Conservation (phyloP, 2,329 filamentous ascomycete genomes). For the Fusarium falciforme region DNA sequence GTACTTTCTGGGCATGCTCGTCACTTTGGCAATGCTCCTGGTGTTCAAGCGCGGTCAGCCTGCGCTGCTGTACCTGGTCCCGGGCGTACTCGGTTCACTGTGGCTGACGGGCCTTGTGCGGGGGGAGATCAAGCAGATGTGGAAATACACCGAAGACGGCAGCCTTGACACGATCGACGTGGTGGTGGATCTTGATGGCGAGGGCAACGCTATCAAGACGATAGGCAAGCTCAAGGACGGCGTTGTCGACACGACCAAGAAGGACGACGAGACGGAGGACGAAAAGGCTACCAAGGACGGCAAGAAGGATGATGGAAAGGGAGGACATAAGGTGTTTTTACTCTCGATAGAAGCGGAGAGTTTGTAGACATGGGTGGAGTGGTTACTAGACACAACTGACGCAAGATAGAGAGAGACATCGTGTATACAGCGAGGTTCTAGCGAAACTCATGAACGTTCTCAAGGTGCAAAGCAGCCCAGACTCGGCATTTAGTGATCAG, state of each 20-base stretch:
- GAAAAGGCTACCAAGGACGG: constrained; percentile 27
- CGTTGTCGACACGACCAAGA: constrained; percentile 50
- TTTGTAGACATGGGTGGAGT: not conserved
- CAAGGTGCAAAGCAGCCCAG: not conserved
- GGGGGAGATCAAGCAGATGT: constrained; percentile 81
- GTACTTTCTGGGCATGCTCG: constrained; percentile 81
- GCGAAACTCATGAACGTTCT: not conserved
- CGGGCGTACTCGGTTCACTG: constrained; percentile 79
- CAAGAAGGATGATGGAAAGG: constrained; percentile 34
- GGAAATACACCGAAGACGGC: constrained; percentile 82
- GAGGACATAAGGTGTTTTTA: constrained; percentile 46
- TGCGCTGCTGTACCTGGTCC: constrained; percentile 91
- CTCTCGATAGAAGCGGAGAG: constrained; percentile 49
- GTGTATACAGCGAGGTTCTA: not conserved
- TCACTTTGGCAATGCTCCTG: constrained; percentile 81
- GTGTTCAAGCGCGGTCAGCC: constrained; percentile 87
- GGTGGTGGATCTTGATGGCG: constrained; percentile 64
- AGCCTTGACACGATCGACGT: constrained; percentile 66
- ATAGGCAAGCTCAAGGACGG: constrained; percentile 52
- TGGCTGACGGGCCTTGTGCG: constrained; percentile 79
- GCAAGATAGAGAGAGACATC: not conserved
- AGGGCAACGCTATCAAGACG: constrained; percentile 59
- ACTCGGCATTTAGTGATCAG: not conserved
- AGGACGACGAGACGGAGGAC: constrained; percentile 44
- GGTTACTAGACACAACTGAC: not conserved